Evolutionary conservation across 768 basidiomycete species (phyloP).

Genomic region (Mycena polygramma): DNA sequence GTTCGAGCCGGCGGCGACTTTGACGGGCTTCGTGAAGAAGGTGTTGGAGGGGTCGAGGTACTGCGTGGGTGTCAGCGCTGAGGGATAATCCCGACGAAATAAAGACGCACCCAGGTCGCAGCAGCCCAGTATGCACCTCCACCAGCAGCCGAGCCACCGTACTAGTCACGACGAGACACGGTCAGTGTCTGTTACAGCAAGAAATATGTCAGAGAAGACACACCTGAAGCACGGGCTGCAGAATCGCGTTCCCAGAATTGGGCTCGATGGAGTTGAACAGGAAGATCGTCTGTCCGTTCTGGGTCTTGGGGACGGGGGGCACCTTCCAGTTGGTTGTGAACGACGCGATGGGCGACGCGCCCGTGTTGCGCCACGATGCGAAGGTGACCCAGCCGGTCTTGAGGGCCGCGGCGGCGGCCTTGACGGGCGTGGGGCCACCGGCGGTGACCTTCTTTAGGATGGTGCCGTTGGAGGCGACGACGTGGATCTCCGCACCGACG

Average conservation of each 20-base stretch:
- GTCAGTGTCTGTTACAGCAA: not conserved
- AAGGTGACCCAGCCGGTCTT: conserved; percentile 24
- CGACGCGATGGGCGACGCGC: conserved; percentile 19
- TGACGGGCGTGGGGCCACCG: not conserved
- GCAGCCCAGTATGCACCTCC: conserved; percentile 7
- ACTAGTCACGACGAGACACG: not conserved
- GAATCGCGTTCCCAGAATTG: not conserved
- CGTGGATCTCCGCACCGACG: conserved; percentile 20
- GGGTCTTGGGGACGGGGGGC: conserved; percentile 24
- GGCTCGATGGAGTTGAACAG: not conserved
- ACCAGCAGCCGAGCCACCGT: not conserved
- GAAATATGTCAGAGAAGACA: not conserved
- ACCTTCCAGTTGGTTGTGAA: conserved; percentile 35
- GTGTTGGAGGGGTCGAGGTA: not conserved
- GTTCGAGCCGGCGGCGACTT: not conserved
- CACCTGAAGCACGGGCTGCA: conserved; percentile 2
- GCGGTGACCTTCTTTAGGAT: conserved; percentile 5
- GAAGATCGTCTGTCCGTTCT: conserved; percentile 34
- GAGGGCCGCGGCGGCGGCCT: not conserved
- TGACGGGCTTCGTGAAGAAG: conserved; percentile 9
- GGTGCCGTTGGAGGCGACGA: conserved; percentile 21
- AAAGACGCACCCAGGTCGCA: not conserved
- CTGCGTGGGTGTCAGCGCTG: not conserved
- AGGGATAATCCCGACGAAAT: not conserved
- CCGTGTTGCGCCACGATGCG: conserved; percentile 23